Conservation (phyloP, 352 stramenopile genomes). For the Pythium biforme region DNA sequence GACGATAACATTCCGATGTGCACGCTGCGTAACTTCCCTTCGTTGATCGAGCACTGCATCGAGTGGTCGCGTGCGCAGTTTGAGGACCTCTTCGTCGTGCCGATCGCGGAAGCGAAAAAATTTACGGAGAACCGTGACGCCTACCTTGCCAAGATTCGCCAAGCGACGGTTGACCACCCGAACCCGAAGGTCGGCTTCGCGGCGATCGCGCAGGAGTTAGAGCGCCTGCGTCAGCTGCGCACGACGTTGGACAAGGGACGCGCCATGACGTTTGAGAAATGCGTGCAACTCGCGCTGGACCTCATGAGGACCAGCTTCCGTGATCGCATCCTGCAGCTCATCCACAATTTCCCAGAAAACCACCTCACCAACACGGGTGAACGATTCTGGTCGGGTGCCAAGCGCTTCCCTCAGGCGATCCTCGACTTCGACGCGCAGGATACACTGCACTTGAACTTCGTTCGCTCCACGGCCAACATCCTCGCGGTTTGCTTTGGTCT, state of each 20-base stretch:
- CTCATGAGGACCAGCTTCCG: constrained; percentile 83
- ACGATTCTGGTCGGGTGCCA: constrained; percentile 84
- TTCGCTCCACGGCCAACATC: constrained; percentile 78
- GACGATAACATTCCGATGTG: constrained; percentile 99
- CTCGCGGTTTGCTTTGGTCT: constrained; percentile 78
- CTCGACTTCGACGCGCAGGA: constrained; percentile 62
- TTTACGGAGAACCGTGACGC: constrained; percentile 68
- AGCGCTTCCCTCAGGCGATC: constrained; percentile 76
- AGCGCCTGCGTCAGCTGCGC: constrained; percentile 59
- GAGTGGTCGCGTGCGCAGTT: constrained; percentile 96
- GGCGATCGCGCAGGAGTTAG: constrained; percentile 70
- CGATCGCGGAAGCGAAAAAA: constrained; percentile 82
- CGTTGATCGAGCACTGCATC: constrained; percentile 96
- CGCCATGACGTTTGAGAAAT: constrained; percentile 68
- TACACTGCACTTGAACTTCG: constrained; percentile 73
- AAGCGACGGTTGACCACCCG: constrained; percentile 69
- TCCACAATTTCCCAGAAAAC: constrained; percentile 83
- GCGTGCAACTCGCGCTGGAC: constrained; percentile 63
- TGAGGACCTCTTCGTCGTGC: constrained; percentile 82
- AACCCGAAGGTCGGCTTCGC: constrained; percentile 68
- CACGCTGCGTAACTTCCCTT: constrained; percentile 99
- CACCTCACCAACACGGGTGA: constrained; percentile 81
- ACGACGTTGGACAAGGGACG: constrained; percentile 53
- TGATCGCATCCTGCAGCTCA: constrained; percentile 87
- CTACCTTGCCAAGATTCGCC: constrained; percentile 77